Conservation (phyloP, 768 basidiomycete species). For the Mycena amicta region DNA sequence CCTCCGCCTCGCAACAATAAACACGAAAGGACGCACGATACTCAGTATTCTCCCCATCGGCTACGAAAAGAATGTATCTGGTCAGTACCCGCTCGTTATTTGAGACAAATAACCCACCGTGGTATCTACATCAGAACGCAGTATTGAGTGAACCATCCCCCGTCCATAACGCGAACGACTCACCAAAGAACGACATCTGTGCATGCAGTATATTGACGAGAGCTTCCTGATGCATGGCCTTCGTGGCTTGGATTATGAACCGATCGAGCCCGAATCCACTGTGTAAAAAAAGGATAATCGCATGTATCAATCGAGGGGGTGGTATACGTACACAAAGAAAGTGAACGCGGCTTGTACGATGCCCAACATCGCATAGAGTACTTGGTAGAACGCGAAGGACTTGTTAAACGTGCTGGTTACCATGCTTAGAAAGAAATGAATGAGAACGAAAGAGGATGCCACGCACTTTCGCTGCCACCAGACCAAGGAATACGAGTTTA, state of each 20-base stretch:
- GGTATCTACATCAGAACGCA: slow-evolving; percentile 5
- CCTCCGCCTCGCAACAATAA: too few relatives aligned
- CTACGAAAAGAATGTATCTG: slow-evolving; percentile 33
- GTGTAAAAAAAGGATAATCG: slow-evolving; percentile 49
- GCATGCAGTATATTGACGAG: slow-evolving; percentile 4
- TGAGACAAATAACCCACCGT: background rate
- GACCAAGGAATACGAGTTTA: slow-evolving; percentile 67
- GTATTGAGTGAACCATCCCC: slow-evolving; percentile 37
- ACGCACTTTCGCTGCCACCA: slow-evolving; percentile 68
- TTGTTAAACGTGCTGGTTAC: slow-evolving; percentile 44
- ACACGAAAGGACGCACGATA: slow-evolving; percentile 28
- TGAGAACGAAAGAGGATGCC: background rate
- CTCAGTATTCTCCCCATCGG: slow-evolving; percentile 63
- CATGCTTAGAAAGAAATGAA: background rate
- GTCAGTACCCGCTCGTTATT: background rate
- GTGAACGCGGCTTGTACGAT: slow-evolving; percentile 58
- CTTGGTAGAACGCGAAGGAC: slow-evolving; percentile 63
- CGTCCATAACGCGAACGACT: background rate
- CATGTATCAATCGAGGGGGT: slow-evolving; percentile 36
- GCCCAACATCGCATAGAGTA: slow-evolving; percentile 63
- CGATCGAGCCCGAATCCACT: slow-evolving; percentile 56
- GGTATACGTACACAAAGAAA: slow-evolving; percentile 49
- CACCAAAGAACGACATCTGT: slow-evolving; percentile 9
- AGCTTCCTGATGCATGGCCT: background rate
- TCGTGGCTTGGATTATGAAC: background rate